Conservation (phyloP, 2,329 filamentous ascomycete species). For the Aspergillus unguis region DNA sequence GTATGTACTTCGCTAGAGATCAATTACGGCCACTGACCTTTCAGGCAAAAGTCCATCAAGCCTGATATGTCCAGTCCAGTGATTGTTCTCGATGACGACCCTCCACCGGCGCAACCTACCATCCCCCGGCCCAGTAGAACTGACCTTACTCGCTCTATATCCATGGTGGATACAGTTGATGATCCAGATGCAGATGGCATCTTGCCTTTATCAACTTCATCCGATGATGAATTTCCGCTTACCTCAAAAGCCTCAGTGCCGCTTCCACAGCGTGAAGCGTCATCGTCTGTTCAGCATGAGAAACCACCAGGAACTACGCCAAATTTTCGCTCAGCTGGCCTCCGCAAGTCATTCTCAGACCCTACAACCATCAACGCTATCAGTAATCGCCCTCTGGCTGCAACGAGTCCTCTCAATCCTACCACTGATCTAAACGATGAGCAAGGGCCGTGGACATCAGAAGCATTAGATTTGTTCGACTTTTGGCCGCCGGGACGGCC, state of each 20-base stretch:
- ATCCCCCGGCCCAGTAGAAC: background rate
- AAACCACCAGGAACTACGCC: background rate
- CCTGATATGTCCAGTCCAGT: background rate
- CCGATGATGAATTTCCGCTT: background rate
- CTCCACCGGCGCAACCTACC: background rate
- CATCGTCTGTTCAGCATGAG: background rate
- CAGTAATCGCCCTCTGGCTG: constrained; percentile 16
- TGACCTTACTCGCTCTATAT: background rate
- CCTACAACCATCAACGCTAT: constrained; percentile 15
- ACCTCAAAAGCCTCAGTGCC: background rate
- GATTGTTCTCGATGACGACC: background rate
- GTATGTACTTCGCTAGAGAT: constrained; percentile 22
- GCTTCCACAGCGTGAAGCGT: no score
- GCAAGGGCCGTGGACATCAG: constrained; percentile 41
- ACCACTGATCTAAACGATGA: constrained; percentile 21
- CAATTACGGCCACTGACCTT: constrained; percentile 3
- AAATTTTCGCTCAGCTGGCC: constrained; percentile 12
- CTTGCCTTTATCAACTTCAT: no score
- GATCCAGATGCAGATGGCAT: no score
- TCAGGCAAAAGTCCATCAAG: background rate
- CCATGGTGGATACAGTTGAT: background rate
- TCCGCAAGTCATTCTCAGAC: constrained; percentile 38
- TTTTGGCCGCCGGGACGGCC: constrained; percentile 41
- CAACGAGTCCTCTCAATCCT: constrained; percentile 17
- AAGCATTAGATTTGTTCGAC: constrained; percentile 43